Evolutionary conservation across 2,329 filamentous ascomycete species (phyloP), one percentile per base, ranked within the genome.

Genomic region (Tolypocladium ophioglossoides): DNA sequence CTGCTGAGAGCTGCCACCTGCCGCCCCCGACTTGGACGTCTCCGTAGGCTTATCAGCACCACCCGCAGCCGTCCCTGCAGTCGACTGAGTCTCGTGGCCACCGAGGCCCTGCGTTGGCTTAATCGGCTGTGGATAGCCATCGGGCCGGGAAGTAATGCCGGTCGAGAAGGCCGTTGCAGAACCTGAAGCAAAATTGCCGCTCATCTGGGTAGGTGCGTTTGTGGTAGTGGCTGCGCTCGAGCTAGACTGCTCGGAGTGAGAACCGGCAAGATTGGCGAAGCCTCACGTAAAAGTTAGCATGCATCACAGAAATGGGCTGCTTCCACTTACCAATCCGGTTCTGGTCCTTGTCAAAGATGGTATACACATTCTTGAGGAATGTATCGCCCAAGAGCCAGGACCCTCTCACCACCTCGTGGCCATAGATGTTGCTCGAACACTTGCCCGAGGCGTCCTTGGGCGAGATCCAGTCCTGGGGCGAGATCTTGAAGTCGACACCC

Each of bases 321-420:
- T 27, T 12, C 18, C 14, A 66, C 75, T 66, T 66, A 80, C 85
- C 87, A 59, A 91, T 81, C 52, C 78, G 79, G 46, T 68, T 70
- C 59, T 83, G 65, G 58, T 92, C 89, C 52, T 81, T 82, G 67
- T 96, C 91, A 66, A 95, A 95, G 27, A 94, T 85, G 1, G 83
- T 77, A 66, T 95, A 95, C 18, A 95, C 90, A 61, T 95, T 95
- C 73, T 95, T 95, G 57, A 96, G 71, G 62, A 95, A 95, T 1
- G 86, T 82, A 60, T 91, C 90, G 2, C 91, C 91, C 1, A 95
- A 70, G n/a, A 96, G 75, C 89, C 90, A 95, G 32, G 83, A 62
- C 61, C 74, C 76, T 1, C 76, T 71, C 49, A 89, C 84, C 16
- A 88, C 82, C 64, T 86, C 79, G 30, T 83, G 77, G 2, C 86